Conservation (phyloP, 306 rosid genomes). For the Acacia confusa region DNA sequence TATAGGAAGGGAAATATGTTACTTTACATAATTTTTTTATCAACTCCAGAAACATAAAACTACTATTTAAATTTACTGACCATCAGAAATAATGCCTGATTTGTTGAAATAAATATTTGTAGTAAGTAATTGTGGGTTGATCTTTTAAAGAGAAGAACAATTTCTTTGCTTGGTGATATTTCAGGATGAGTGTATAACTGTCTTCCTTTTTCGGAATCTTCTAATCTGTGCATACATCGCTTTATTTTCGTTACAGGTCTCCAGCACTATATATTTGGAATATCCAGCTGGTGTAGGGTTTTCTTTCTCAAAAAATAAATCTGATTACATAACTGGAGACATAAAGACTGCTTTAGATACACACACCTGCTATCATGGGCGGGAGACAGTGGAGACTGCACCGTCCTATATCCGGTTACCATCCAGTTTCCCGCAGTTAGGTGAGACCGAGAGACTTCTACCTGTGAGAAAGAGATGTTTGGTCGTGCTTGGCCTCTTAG, state of each 20-base stretch:
- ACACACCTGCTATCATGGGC: no score
- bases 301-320: conserved; percentile 67
- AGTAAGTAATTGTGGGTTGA: conserved; percentile 17
- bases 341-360: conserved; percentile 78
- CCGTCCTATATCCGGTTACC: no score
- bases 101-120: conserved; percentile 9
- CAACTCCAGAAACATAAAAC: neutral
- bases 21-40: neutral
- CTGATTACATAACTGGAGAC: conserved; percentile 82
- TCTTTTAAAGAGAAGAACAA: neutral
- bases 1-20: neutral
- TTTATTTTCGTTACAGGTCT: conserved; percentile 59
- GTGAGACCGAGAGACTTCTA: no score
- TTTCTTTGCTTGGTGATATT: neutral
- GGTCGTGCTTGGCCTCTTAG: no score
- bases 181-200: neutral
- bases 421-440: no score
- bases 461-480: no score
- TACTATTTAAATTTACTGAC: conserved; percentile 8
- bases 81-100: conserved; percentile 23
- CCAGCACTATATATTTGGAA: conserved; percentile 86
- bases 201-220: neutral
- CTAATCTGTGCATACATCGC: neutral
- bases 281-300: conserved; percentile 96
- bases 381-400: no score